A percentile compares a stretch with the other conserved stretches of the same genome.
phyloP scores from a whole-genome alignment of 164 flowering plant species.

The Nymphaea colorata region DNA sequence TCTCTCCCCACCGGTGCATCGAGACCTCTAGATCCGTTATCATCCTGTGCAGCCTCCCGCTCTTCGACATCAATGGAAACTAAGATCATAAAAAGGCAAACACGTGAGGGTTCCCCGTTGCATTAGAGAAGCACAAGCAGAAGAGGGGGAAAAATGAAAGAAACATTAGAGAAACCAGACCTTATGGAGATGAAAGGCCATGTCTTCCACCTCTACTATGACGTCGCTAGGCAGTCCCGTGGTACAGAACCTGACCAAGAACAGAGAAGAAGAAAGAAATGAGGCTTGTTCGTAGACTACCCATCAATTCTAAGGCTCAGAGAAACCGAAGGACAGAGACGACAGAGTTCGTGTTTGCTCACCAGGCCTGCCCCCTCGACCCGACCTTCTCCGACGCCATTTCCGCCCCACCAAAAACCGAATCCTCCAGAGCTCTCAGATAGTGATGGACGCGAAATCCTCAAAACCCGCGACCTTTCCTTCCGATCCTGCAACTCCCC shows the following conservation, averaged over 20 bases:
- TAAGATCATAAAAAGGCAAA: constrained; percentile 2
- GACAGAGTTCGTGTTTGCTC: neutral
- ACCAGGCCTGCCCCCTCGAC: constrained; percentile 96
- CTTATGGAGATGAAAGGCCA: constrained; percentile 90
- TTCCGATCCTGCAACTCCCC: neutral
- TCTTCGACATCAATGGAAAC: constrained; percentile 79
- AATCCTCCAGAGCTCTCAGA: neutral
- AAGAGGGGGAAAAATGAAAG: neutral
- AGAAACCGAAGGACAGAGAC: neutral
- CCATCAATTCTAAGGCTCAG: neutral
- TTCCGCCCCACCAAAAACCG: neutral
- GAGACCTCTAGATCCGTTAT: constrained; percentile 46
- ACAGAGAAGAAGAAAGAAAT: neutral
- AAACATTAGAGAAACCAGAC: constrained; percentile 13
- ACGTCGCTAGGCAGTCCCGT: constrained; percentile 94
- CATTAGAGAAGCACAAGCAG: neutral
- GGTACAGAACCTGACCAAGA: constrained; percentile 65
- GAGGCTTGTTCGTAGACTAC: neutral
- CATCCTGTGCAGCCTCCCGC: constrained; percentile 45
- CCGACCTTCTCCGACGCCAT: constrained; percentile 49
- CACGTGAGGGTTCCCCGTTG: neutral
- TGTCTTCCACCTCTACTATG: constrained; percentile 65
- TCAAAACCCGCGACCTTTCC: neutral
- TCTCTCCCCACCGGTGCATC: neutral
- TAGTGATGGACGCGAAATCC: neutral